Conservation (phyloP, 2,329 filamentous ascomycete genomes). For the Raffaelea deltoideospora region DNA sequence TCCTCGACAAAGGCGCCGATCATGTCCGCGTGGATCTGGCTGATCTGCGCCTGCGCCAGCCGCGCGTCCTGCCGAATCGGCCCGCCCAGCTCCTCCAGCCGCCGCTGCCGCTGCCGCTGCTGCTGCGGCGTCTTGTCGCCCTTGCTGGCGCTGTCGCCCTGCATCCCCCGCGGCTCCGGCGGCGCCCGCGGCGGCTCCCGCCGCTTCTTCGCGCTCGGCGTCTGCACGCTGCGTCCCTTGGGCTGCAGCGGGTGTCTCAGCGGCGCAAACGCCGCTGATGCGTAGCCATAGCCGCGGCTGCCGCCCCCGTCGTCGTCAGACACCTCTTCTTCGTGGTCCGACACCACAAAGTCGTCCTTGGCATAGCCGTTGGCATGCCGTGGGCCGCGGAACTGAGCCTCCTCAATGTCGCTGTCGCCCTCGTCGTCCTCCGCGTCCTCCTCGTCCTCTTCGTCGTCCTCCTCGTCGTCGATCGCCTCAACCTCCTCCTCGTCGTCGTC, state of each 20-base stretch:
- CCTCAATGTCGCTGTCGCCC: conserved; percentile 23
- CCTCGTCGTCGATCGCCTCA: conserved; percentile 15
- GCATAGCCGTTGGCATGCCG: conserved; percentile 28
- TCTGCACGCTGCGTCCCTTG: too few relatives aligned
- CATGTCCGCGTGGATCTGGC: conserved; percentile 40
- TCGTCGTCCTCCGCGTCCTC: conserved; percentile 20
- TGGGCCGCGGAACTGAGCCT: conserved; percentile 15
- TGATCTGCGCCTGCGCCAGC: conserved; percentile 23
- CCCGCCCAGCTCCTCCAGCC: conserved; percentile 28
- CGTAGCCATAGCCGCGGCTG: conserved; percentile 19
- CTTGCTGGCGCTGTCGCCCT: not conserved
- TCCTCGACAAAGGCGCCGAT: conserved; percentile 50
- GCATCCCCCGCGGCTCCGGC: not conserved
- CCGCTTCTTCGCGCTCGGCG: not conserved
- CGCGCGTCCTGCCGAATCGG: conserved; percentile 44
- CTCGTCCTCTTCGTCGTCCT: conserved; percentile 11
- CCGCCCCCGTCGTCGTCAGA: conserved; percentile 13
- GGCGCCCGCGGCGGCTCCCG: too few relatives aligned
- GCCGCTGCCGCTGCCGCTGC: conserved; percentile 16
- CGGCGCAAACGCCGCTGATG: conserved; percentile 22
- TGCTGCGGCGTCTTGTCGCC: conserved; percentile 7
- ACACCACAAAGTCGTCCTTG: conserved; percentile 26
- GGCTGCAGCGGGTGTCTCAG: conserved; percentile 16
- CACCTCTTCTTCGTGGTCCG: too few relatives aligned
- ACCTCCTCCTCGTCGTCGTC: conserved; percentile 1